These are phyloP conservation scores for Stentor coeruleus DNA, from an alignment of 73 alveolate genomes.

Conservation along the genomic window DNA sequence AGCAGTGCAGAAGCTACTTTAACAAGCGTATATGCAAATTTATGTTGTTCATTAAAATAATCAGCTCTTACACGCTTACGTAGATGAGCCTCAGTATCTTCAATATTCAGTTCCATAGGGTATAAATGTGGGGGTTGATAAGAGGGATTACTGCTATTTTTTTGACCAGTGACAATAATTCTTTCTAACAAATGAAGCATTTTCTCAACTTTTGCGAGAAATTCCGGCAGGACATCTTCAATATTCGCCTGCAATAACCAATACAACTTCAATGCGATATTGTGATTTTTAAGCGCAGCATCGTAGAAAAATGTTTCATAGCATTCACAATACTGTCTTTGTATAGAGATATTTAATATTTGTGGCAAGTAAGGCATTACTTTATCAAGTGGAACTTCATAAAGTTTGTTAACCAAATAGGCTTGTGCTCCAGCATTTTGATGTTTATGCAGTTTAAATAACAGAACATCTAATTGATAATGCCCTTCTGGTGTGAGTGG, in stretches of 20 bases:
- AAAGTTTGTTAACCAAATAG: not conserved
- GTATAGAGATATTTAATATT: not conserved
- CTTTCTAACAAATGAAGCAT: not conserved
- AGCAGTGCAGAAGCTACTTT: not conserved
- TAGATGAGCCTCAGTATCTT: not conserved
- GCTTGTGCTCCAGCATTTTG: not conserved
- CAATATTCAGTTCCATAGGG: not conserved
- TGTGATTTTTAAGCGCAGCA: not conserved
- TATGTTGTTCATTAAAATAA: constrained; percentile 2
- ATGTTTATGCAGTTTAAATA: not conserved
- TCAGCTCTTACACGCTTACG: constrained; percentile 21
- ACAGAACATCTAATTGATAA: not conserved
- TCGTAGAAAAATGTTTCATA: not conserved
- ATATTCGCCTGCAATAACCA: not conserved
- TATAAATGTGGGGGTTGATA: not conserved
- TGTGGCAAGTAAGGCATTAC: not conserved
- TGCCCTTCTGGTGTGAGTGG: too few relatives aligned
- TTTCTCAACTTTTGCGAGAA: not conserved
- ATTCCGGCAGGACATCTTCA: not conserved
- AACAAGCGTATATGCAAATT: not conserved
- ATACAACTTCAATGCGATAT: not conserved
- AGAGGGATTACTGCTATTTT: too few relatives aligned
- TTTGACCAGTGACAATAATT: not conserved
- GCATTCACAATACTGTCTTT: not conserved
- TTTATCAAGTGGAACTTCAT: not conserved